Percentiles rank a stretch among this genome's conserved stretches.
Evolutionary conservation across 352 stramenopile genomes (phyloP).

Genomic region (Pythium coloratum): DNA sequence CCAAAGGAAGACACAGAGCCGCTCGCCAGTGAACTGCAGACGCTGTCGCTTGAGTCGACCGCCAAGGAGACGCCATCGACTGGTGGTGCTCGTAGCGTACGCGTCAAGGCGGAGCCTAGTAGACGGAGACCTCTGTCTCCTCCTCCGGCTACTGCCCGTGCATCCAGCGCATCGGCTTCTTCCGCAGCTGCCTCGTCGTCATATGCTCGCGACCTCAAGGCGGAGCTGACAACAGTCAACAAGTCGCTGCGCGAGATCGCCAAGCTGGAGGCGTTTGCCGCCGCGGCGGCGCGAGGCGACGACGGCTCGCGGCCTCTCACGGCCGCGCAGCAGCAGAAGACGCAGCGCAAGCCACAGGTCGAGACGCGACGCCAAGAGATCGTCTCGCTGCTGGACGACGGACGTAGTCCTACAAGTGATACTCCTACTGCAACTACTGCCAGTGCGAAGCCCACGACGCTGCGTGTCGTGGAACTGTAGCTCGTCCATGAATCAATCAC

Average conservation of each 20-base stretch:
- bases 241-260: conserved; percentile 40
- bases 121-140: neutral
- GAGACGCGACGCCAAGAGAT: conserved; percentile 27
- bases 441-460: conserved; percentile 12
- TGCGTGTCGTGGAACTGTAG: conserved; percentile 26
- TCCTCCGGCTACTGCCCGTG: neutral
- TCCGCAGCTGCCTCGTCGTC: neutral
- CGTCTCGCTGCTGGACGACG: conserved; percentile 14
- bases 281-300: conserved; percentile 9
- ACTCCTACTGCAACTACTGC: neutral
- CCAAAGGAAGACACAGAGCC: conserved; percentile 1
- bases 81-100: neutral
- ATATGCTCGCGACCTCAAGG: conserved; percentile 35
- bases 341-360: conserved; percentile 20
- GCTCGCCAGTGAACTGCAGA: conserved; percentile 25
- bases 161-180: neutral
- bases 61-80: neutral
- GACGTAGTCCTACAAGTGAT: neutral
- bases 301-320: conserved; percentile 22
- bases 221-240: conserved; percentile 56
- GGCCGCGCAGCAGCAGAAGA: conserved; percentile 19
- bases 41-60: conserved; percentile 31
- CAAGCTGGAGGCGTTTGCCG: conserved; percentile 32
- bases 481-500: neutral
- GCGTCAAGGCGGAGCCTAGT: neutral